Percentiles rank a stretch among this genome's conserved stretches.
Evolutionary conservation across 331 rosid species (phyloP).

Genomic region (Prunus yedoensis): DNA sequence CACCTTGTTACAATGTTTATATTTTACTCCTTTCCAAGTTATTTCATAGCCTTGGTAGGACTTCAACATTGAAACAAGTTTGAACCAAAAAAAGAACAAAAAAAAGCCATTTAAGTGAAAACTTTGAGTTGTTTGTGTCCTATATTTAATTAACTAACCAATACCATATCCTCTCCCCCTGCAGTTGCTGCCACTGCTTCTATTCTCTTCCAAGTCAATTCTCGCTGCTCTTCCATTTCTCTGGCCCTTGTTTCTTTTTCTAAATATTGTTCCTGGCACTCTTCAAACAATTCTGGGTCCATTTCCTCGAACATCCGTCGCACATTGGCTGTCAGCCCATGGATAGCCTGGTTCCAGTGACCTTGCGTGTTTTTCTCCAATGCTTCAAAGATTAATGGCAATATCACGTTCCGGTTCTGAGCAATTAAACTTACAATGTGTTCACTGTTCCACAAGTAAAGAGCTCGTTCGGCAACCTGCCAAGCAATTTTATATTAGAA

Average conservation of each 20-base stretch:
- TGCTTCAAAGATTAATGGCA: slow-evolving; percentile 61
- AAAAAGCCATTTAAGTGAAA: slow-evolving; percentile 19
- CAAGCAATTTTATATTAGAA: slow-evolving; percentile 13
- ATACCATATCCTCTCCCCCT: slow-evolving; percentile 43
- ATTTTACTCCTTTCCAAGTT: slow-evolving; percentile 23
- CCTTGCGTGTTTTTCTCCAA: slow-evolving; percentile 56
- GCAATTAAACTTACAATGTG: slow-evolving; percentile 53
- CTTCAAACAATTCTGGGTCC: slow-evolving; percentile 57
- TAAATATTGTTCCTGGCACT: slow-evolving; percentile 46
- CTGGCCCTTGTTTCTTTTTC: slow-evolving; percentile 47
- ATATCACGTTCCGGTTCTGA: slow-evolving; percentile 51
- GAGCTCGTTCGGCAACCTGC: slow-evolving; percentile 80
- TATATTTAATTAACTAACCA: slow-evolving; percentile 40
- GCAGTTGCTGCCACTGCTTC: slow-evolving; percentile 68
- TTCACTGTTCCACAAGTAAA: slow-evolving; percentile 70
- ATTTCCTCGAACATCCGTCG: slow-evolving; percentile 57
- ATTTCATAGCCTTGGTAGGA: slow-evolving; percentile 14
- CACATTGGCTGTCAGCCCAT: slow-evolving; percentile 57
- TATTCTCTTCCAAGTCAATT: slow-evolving; percentile 58
- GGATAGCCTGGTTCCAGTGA: slow-evolving; percentile 66
- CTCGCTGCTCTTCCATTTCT: slow-evolving; percentile 50
- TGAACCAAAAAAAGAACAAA: not conserved
- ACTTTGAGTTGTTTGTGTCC: slow-evolving; percentile 24
- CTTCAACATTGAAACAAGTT: slow-evolving; percentile 15
- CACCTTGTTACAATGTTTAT: slow-evolving; percentile 15